Evolutionary conservation across 257 asterid genomes (phyloP).

Genomic region (Linaria vulgaris): DNA sequence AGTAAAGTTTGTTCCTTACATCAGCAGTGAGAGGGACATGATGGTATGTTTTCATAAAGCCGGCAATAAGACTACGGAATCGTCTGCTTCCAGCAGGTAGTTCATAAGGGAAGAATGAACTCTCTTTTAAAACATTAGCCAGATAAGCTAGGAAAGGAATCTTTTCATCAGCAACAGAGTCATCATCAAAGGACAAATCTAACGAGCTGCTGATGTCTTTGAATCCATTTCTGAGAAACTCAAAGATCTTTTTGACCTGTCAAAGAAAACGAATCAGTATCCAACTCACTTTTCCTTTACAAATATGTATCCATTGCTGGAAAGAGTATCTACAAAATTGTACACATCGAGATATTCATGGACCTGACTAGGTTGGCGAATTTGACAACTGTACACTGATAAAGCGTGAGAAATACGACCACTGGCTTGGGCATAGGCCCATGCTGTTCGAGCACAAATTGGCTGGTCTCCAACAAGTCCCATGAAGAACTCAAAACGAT

Average conservation of each 20-base stretch:
- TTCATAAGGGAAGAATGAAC: constrained; percentile 78
- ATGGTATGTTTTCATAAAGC: constrained; percentile 91
- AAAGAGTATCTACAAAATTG: constrained; percentile 8
- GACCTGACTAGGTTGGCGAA: constrained; percentile 92
- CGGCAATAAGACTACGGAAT: constrained; percentile 77
- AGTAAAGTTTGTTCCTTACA: constrained; percentile 50
- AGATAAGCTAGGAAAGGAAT: constrained; percentile 96
- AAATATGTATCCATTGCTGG: constrained; percentile 13
- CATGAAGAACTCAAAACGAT: constrained; percentile 98
- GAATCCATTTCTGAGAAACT: constrained; percentile 87
- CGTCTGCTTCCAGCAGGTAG: constrained; percentile 96
- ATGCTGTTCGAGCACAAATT: constrained; percentile 97
- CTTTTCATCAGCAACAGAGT: constrained; percentile 98
- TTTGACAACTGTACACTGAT: constrained; percentile 90
- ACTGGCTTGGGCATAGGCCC: constrained; percentile 96
- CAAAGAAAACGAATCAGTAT: constrained; percentile 37
- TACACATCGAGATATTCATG: constrained; percentile 17
- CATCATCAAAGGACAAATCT: constrained; percentile 92
- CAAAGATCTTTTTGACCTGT: constrained; percentile 89
- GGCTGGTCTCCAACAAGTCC: constrained; percentile 98
- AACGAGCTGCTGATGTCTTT: constrained; percentile 85
- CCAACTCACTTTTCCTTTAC: constrained; percentile 18
- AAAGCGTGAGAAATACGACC: constrained; percentile 98
- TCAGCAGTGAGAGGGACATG: constrained; percentile 86
- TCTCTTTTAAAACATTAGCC: constrained; percentile 76